These are phyloP conservation scores for Ogataea haglerorum DNA, from an alignment of 805 yeast species.

Conservation along the genomic window DNA sequence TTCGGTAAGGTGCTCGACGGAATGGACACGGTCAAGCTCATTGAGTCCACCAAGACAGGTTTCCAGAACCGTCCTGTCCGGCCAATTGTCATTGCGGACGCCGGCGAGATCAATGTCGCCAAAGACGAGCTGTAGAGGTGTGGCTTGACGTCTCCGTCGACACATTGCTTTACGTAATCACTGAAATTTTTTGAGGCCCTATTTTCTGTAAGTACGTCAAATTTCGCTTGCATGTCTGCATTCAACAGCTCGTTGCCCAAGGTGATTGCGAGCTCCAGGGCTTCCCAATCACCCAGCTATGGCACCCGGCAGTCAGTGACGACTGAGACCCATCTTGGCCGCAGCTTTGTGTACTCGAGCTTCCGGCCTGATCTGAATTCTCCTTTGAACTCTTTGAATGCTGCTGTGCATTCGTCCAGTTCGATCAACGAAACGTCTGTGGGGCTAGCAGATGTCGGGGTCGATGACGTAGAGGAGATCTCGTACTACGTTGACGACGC, in stretches of 20 bases:
- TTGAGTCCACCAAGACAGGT: constrained; percentile 70
- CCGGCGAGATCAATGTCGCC: constrained; percentile 59
- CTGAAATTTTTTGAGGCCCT: not conserved
- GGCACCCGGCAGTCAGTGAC: constrained; percentile 23
- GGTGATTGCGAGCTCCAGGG: constrained; percentile 17
- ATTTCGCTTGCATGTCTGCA: constrained; percentile 7
- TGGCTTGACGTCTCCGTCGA: not conserved
- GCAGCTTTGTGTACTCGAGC: constrained; percentile 38
- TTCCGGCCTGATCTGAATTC: constrained; percentile 25
- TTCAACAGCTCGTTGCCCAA: constrained; percentile 22
- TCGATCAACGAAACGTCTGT: constrained; percentile 58
- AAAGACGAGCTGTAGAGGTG: constrained; percentile 21
- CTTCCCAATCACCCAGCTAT: constrained; percentile 6
- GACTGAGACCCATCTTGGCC: constrained; percentile 34
- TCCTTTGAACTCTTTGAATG: constrained; percentile 29
- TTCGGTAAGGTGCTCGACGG: constrained; percentile 94
- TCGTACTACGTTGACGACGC: constrained; percentile 1
- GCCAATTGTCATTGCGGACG: constrained; percentile 58
- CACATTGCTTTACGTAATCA: constrained; percentile 5
- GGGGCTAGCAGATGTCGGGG: constrained; percentile 54
- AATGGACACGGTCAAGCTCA: constrained; percentile 69
- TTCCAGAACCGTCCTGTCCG: constrained; percentile 70
- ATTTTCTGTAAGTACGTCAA: not conserved
- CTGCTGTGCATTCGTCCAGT: constrained; percentile 45
- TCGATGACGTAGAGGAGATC: constrained; percentile 20